These are phyloP conservation scores for Cotoneaster glaucophyllus DNA, from an alignment of 306 rosid genomes.

Conservation along the genomic window DNA sequence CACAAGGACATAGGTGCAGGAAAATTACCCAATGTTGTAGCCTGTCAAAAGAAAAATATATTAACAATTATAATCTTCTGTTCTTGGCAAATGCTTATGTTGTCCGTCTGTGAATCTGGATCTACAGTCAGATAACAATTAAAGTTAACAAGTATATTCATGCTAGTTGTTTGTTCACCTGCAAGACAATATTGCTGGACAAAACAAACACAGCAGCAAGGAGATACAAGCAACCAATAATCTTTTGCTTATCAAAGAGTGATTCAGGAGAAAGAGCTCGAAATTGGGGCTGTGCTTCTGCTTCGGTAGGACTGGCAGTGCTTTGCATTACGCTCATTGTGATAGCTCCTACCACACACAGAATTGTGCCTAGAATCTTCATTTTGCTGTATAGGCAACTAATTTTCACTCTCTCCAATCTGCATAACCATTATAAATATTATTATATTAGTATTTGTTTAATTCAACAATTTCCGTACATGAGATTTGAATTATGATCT, in stretches of 20 bases:
- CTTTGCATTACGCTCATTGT: constrained; percentile 77
- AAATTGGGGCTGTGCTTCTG: background rate
- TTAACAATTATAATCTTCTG: background rate
- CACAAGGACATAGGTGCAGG: constrained; percentile 78
- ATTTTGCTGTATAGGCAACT: constrained; percentile 53
- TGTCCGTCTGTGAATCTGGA: background rate
- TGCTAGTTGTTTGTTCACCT: constrained; percentile 28
- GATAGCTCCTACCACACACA: constrained; percentile 73
- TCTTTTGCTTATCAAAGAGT: constrained; percentile 50
- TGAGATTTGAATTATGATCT: background rate
- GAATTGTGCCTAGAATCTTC: constrained; percentile 69
- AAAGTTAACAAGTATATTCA: background rate
- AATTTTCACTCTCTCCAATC: constrained; percentile 66
- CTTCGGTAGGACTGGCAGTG: constrained; percentile 13
- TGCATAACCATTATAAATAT: constrained; percentile 18
- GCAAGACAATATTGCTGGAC: constrained; percentile 60
- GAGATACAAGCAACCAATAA: constrained; percentile 69
- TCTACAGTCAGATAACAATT: background rate
- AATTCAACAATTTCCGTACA: background rate
- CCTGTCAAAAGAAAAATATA: constrained; percentile 27
- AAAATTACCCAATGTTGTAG: constrained; percentile 55
- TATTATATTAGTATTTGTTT: background rate
- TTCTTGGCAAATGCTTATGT: background rate
- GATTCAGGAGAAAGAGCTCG: constrained; percentile 11
- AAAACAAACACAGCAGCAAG: constrained; percentile 44